Base-by-base conservation (phyloP, 495 filamentous ascomycete genomes). In the Cryomyces minteri region DNA sequence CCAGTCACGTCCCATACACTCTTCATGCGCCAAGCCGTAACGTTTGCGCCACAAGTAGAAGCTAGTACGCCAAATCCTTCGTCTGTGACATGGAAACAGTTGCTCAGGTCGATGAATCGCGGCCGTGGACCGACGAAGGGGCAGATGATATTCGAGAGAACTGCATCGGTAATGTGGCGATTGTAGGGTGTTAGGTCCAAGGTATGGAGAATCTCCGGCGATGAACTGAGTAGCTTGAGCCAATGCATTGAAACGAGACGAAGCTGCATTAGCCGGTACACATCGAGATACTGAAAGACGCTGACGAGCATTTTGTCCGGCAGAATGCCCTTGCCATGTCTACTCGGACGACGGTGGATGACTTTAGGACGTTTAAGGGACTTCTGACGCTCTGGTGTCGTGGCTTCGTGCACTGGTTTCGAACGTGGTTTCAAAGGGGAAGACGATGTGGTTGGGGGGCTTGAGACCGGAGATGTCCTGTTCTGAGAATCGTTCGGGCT, bases 1-100 rank as follows among this genome's bases (percentile, higher is more conserved):
- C 84, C 87, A 4, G 87, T 90, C 14, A 98, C 88, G 59, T 98
- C 90, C 90, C 90, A 98, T 2, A 96, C 92, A 47, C 79, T 85
- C 54, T 88, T 90, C 92, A 98, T 96, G 52, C 73, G 79, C 92
- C 92, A 96, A 6, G 67, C 58, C 46, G 69, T 77, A 14, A 88
- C 76, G 47, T 84, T 82, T 12, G 72, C 69, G 12, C 83, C 87
- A 53, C 90, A 95, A 6, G 71, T 70, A 30, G 69, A 68, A 43
- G 79, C 82, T 31, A 98, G 67, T 2, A 76, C 71, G 37, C 72
- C 74, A 58, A 96, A 96, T 0, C 90, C 92, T 56, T 94, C 87
- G 59, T 98, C 90, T 3, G 87, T 90, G 45, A 96, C 80, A 58
- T 98, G 90, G 58, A 96, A 96, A 65, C 90, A 98, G 58, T 95